phyloP scores from a whole-genome alignment of 306 rosid genomes.

The Senna tora region DNA sequence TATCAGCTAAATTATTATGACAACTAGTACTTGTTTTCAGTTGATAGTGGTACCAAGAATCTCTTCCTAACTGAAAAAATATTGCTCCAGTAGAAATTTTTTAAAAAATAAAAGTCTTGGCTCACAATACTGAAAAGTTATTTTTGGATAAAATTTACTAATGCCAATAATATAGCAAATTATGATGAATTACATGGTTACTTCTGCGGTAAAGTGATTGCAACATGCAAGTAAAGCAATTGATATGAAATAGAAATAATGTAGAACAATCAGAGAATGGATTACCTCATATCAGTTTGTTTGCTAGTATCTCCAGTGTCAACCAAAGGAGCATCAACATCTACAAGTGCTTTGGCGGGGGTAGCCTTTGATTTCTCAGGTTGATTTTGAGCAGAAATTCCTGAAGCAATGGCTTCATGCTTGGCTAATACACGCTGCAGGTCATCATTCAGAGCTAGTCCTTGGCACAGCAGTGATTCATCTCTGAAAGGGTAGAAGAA shows the following conservation, averaged over 20 bases:
- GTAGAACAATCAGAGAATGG: slow-evolving; percentile 12
- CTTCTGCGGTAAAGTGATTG: slow-evolving; percentile 10
- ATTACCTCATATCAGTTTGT: slow-evolving; percentile 64
- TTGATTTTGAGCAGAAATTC: slow-evolving; percentile 51
- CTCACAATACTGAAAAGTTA: slow-evolving; percentile 32
- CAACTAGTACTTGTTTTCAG: slow-evolving; percentile 20
- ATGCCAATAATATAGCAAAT: slow-evolving; percentile 24
- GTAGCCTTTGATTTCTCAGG: slow-evolving; percentile 59
- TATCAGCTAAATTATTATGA: slow-evolving; percentile 27
- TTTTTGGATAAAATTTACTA: slow-evolving; percentile 13
- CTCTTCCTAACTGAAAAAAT: slow-evolving; percentile 26
- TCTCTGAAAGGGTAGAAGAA: slow-evolving; percentile 58
- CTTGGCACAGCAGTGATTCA: slow-evolving; percentile 94
- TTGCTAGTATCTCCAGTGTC: slow-evolving; percentile 74
- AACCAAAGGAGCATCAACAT: slow-evolving; percentile 71
- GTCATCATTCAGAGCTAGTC: slow-evolving; percentile 92
- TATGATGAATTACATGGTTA: slow-evolving; percentile 18
- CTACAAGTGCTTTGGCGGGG: slow-evolving; percentile 57
- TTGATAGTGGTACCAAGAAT: slow-evolving; percentile 10
- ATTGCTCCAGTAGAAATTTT: slow-evolving; percentile 26
- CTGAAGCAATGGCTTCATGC: slow-evolving; percentile 92
- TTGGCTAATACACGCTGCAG: slow-evolving; percentile 87
- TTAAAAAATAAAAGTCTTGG: neutral
- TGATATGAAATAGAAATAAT: slow-evolving; percentile 5
- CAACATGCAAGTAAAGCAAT: slow-evolving; percentile 32